Conservation (phyloP, 352 stramenopile genomes). For the Pythium sp. region DNA sequence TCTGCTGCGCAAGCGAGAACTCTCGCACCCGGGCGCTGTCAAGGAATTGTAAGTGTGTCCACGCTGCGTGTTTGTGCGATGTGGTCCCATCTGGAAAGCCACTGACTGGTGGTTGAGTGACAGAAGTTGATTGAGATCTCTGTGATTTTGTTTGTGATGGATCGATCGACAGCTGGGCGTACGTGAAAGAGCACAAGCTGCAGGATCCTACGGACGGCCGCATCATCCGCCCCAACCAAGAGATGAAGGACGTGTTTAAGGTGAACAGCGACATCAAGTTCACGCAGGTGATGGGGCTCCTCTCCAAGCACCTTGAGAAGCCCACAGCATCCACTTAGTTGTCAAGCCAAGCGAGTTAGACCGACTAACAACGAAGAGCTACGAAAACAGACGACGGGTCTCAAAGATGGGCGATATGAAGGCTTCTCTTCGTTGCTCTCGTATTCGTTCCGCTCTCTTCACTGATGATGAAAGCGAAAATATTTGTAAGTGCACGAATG, state of each 20-base stretch:
- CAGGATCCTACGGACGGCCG: constrained; percentile 68
- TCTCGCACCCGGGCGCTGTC: constrained; percentile 59
- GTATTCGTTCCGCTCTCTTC: background rate
- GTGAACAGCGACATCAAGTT: constrained; percentile 66
- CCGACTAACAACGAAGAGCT: background rate
- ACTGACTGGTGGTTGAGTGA: too few relatives aligned
- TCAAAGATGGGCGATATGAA: background rate
- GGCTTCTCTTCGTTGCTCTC: background rate
- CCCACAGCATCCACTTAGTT: constrained; percentile 4
- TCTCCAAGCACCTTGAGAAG: constrained; percentile 73
- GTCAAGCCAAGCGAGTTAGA: background rate
- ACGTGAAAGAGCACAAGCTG: constrained; percentile 75
- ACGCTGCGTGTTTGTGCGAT: too few relatives aligned
- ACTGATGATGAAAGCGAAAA: background rate
- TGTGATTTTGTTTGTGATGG: constrained; percentile 6
- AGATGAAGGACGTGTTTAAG: constrained; percentile 66
- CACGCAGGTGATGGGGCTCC: constrained; percentile 65
- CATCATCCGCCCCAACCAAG: constrained; percentile 62
- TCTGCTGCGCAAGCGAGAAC: constrained; percentile 64
- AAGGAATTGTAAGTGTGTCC: constrained; percentile 70
- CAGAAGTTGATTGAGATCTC: background rate
- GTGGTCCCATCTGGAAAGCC: too few relatives aligned
- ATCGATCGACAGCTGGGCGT: constrained; percentile 45
- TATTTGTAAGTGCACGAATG: constrained; percentile 9
- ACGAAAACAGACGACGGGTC: background rate